phyloP scores from a whole-genome alignment of 2,329 filamentous ascomycete species.

The Hysterium pulicare region DNA sequence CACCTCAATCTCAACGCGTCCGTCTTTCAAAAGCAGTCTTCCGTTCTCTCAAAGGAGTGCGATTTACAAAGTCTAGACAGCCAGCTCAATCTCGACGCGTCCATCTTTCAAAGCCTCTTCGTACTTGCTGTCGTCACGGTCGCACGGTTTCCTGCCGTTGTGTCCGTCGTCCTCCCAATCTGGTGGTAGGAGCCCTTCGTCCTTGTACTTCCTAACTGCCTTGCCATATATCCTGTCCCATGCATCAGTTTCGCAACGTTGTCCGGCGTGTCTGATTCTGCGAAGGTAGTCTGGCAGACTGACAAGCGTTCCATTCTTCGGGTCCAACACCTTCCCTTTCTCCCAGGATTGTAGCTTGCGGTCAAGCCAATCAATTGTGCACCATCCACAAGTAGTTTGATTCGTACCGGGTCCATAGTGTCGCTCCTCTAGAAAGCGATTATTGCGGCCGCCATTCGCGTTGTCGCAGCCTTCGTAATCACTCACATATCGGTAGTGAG shows the following conservation, averaged over 20 bases:
- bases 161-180: constrained; percentile 5
- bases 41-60: too few relatives aligned
- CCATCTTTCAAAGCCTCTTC: too few relatives aligned
- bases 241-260: constrained; percentile 8
- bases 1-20: too few relatives aligned
- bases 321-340: constrained; percentile 7
- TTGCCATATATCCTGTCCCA: constrained; percentile 8
- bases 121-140: too few relatives aligned
- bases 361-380: constrained; percentile 11
- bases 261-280: constrained; percentile 5
- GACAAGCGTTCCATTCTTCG: constrained; percentile 7
- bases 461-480: constrained; percentile 5
- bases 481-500: not conserved
- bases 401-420: constrained; percentile 5
- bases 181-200: constrained; percentile 3
- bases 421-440: not conserved
- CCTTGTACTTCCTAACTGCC: constrained; percentile 9
- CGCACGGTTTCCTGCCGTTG: not conserved
- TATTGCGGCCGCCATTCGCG: not conserved
- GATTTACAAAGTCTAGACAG: too few relatives aligned
- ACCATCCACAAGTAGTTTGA: constrained; percentile 9
- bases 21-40: too few relatives aligned
- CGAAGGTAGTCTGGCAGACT: constrained; percentile 7
- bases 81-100: too few relatives aligned
- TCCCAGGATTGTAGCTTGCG: constrained; percentile 9